Base-by-base conservation (phyloP, 352 stramenopile species). In the Globisporangium viniferum region DNA sequence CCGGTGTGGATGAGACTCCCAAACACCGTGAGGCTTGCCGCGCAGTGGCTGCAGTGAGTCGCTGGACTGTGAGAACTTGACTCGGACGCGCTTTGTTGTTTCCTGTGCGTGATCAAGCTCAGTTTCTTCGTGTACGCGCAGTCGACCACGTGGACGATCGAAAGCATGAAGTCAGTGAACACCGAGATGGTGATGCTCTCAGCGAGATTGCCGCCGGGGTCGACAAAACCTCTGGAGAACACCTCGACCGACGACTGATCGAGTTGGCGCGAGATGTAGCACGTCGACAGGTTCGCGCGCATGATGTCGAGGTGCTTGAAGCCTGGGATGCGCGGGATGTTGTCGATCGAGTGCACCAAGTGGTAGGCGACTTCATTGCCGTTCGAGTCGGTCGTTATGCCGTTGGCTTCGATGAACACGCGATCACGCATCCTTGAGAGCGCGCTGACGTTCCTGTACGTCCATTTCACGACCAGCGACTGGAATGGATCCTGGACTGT, bases 391-490 rank as follows among this genome's bases (percentile, higher is more conserved):
- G 5, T 31, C 8, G 29, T 9, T 7, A 66, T 46, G 31, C 61
- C 59, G n/a, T 36, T 56, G 5, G 59, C 59, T 73, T 83, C 74
- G 15, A 80, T 67, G 66, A 76, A 83, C 24, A 83, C 61, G 62
- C 77, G 73, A 44, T 81, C 76, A 0, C 76, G 74, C 36, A 71
- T 71, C 3, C 59, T 62, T 7, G 78, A 70, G 62, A 81, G 79
- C 14, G 67, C 62, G 5, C 74, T 68, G 6, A 77, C 53, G 5
- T 57, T 64, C 56, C 75, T 77, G 7, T 59, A 71, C 8, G 64
- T 67, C 75, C 75, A 84, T 36, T 82, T 84, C 49, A 84, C 67
- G 31, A 73, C 75, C 0, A 82, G 65, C 55, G 78, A 84, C 24
- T 73, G 73, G 67, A 75, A 84, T 59, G 77, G 77, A 35, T 82